Percentiles rank a stretch among this genome's conserved stretches.
Conservation (phyloP, 2,329 filamentous ascomycete species). For the Xylariaceae sp. region DNA sequence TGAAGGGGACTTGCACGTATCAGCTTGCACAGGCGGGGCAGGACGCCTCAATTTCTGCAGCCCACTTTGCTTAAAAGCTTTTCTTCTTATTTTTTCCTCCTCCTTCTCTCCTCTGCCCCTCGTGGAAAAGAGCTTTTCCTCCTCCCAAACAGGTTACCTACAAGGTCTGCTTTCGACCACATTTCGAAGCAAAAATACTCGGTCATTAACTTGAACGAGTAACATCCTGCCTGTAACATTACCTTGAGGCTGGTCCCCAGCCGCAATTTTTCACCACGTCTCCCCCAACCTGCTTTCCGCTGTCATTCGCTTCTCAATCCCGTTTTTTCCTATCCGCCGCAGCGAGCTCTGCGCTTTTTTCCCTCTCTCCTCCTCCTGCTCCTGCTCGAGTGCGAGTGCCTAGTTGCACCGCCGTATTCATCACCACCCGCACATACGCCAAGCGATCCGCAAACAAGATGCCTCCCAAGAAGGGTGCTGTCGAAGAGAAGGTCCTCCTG, state of each 20-base stretch:
- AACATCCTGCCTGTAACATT: constrained; percentile 3
- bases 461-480: constrained; percentile 88
- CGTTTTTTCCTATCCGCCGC: constrained; percentile 49
- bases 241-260: constrained; percentile 36
- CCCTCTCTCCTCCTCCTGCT: constrained; percentile 32
- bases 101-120: constrained; percentile 20
- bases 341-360: constrained; percentile 61
- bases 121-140: constrained; percentile 5
- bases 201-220: constrained; percentile 26
- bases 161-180: constrained; percentile 22
- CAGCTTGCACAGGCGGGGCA: not conserved
- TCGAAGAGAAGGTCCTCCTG: constrained; percentile 94
- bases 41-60: constrained; percentile 20
- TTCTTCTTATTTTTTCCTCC: constrained; percentile 22
- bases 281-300: constrained; percentile 34
- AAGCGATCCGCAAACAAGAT: constrained; percentile 59
- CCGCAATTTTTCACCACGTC: constrained; percentile 41
- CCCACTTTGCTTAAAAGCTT: constrained; percentile 27
- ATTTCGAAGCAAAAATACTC: constrained; percentile 7
- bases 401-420: constrained; percentile 42
- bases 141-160: constrained; percentile 2
- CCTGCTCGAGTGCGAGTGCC: constrained; percentile 33
- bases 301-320: constrained; percentile 50
- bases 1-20: not conserved
- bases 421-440: constrained; percentile 52